Conservation (phyloP, 371 early-diverging fungal species). For the Syncephalastrum sp. region DNA sequence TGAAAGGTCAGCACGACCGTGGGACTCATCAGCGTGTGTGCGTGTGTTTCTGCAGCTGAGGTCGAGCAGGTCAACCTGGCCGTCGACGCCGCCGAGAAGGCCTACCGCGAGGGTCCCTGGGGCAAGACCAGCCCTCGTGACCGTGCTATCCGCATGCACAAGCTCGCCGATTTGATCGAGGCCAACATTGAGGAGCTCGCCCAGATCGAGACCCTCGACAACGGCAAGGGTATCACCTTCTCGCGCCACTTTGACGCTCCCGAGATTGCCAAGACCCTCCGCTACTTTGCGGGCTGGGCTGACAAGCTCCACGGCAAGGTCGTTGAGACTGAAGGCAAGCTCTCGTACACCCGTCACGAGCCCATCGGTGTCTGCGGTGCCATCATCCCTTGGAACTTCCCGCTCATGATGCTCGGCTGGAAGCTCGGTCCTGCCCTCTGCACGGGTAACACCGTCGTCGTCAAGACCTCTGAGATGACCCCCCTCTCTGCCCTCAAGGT, state of each 20-base stretch:
- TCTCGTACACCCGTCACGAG: slow-evolving; percentile 72
- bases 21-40: background rate
- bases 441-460: slow-evolving; percentile 78
- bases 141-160: slow-evolving; percentile 46
- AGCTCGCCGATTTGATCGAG: slow-evolving; percentile 49
- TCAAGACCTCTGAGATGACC: slow-evolving; percentile 87
- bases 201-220: slow-evolving; percentile 48
- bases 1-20: background rate
- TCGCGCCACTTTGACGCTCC: slow-evolving; percentile 60
- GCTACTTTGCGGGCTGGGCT: slow-evolving; percentile 80
- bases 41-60: slow-evolving; percentile 28
- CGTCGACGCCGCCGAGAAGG: slow-evolving; percentile 48
- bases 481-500: slow-evolving; percentile 52
- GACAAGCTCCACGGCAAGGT: slow-evolving; percentile 73
- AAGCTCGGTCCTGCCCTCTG: slow-evolving; percentile 89
- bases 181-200: slow-evolving; percentile 42
- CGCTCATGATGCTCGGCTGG: slow-evolving; percentile 76
- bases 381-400: slow-evolving; percentile 88
- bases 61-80: slow-evolving; percentile 47
- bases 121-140: slow-evolving; percentile 20
- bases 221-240: slow-evolving; percentile 45
- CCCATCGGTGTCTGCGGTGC: slow-evolving; percentile 82
- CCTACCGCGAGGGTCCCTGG: slow-evolving; percentile 45
- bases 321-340: slow-evolving; percentile 41
- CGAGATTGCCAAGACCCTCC: slow-evolving; percentile 47